Evolutionary conservation across 2,329 filamentous ascomycete genomes (phyloP).

Genomic region (Aspergillus phoenicis): DNA sequence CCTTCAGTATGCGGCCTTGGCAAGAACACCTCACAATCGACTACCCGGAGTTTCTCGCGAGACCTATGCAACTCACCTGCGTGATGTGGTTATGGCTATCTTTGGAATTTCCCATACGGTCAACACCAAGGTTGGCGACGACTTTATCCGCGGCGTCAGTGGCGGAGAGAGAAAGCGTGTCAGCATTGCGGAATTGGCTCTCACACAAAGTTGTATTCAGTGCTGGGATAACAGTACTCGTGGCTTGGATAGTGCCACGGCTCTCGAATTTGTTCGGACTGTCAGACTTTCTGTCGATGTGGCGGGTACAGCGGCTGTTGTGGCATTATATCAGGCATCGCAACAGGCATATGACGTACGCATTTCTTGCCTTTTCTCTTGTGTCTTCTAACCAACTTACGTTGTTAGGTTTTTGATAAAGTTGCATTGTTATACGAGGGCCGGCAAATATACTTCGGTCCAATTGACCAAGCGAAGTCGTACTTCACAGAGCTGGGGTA

Average conservation of each 20-base stretch:
- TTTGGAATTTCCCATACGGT: conserved; percentile 10
- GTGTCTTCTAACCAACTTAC: neutral
- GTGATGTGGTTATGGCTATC: conserved; percentile 3
- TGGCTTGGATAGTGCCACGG: conserved; percentile 48
- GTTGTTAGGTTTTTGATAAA: neutral
- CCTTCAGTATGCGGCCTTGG: conserved; percentile 53
- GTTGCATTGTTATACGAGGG: conserved; percentile 66
- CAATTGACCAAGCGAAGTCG: conserved; percentile 56
- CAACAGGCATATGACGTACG: neutral
- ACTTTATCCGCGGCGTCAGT: conserved; percentile 12
- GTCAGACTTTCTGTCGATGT: neutral
- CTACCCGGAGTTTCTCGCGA: neutral
- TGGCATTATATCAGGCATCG: neutral
- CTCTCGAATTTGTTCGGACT: conserved; percentile 54
- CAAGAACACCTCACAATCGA: conserved; percentile 30
- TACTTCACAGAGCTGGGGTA: conserved; percentile 71
- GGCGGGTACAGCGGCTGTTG: neutral
- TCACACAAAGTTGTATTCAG: neutral
- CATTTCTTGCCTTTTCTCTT: neutral
- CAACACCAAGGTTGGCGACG: conserved; percentile 12
- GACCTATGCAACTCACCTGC: conserved; percentile 7
- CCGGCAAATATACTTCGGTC: conserved; percentile 46
- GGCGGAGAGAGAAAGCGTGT: conserved; percentile 15
- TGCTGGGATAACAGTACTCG: conserved; percentile 47
- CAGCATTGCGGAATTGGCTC: conserved; percentile 3